Base-by-base conservation (phyloP, 1,284 basidiomycete species). In the Bothia castanella region DNA sequence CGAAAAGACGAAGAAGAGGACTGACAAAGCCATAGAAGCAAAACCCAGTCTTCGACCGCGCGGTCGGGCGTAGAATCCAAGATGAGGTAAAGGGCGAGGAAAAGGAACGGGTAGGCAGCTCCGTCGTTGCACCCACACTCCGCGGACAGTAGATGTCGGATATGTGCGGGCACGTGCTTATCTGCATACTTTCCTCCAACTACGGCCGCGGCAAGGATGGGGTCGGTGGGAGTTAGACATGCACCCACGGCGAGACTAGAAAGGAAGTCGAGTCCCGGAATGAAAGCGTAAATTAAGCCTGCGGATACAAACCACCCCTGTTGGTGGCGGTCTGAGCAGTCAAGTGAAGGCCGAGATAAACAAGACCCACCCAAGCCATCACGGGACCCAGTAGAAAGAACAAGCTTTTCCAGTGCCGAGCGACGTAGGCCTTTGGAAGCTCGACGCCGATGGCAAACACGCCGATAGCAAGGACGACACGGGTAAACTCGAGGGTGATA, bases 401-500 rank as follows among this genome's bases (percentile, higher is more conserved):
- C 3, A 99, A 68, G 52, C 90, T 91, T 59, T 80, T 84, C 94
- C 94, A 97, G 64, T 99, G 96, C 20, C 83, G 79, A 39, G 79
- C 75, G 78, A 98, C 89, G 70, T 98, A 98, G 31, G 87, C 87
- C 71, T 94, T 95, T 23, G 94, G 94, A 63, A 97, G 73, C 65
- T 97, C 92, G 35, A 99, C 97, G 4, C 97, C 97, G 54, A 99
- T 92, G 11, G 96, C 94, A 69, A 99, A 99, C 5, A 99, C 96
- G 35, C 94, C 94, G 51, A 99, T 89, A 7, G 96, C 96, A 42
- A 99, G 85, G 49, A 98, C 91, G 51, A 99, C 87, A n/a, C 96
- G 81, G 19, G 93, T 95, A 61, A 99, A 78, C 70, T 99, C 97
- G 54, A 93, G 75, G 0, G 86, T 92, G 56, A 96, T 89, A 23